Evolutionary conservation across 352 stramenopile species (phyloP), one percentile per base, ranked within the genome.

Genomic region (Phytophthora syringae): DNA sequence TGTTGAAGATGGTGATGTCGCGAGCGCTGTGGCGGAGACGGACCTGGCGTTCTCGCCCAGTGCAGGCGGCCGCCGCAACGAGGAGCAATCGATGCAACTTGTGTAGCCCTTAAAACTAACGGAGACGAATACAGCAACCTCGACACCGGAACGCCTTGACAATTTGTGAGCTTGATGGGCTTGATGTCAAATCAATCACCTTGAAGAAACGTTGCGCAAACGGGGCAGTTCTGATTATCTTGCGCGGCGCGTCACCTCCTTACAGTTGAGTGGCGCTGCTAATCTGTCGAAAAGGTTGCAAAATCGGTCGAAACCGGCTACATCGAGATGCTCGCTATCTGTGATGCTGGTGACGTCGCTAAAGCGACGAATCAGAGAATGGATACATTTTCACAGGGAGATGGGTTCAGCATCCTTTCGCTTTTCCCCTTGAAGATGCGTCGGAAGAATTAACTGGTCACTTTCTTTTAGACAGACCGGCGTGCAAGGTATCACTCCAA

Each of bases 1-100:
- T 40, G 64, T 67, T 72, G 64, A 67, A 55, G 45, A 15, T 49
- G 43, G n/a, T n/a, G 47, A 52, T 18, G 40, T 70, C 62, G 42
- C 62, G 34, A 27, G 36, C 15, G 64, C 64, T 15, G 36, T 72
- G 27, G 27, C 36, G 15, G 64, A 50, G 16, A 72, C 64, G 5
- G 64, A 72, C 27, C 34, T 72, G 40, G 43, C 34, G 20, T 36
- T 52, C 20, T 68, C 60, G 20, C 43, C 52, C 20, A 34, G 24
- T 20, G 25, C 10, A 13, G 12, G 15, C 2, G 1, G 20, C 51
- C 10, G 21, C 13, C 18, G 9, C 21, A 25, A 43, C 20, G 42
- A 21, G 22, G 36, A 15, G 7, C 6, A 22, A 10, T n/a, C 12
- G 9, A 9, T 22, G 27, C 42, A 72, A 36, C 42, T 60, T 36